Evolutionary conservation across 352 stramenopile genomes (phyloP).

Genomic region (Aphanomyces invadans): DNA sequence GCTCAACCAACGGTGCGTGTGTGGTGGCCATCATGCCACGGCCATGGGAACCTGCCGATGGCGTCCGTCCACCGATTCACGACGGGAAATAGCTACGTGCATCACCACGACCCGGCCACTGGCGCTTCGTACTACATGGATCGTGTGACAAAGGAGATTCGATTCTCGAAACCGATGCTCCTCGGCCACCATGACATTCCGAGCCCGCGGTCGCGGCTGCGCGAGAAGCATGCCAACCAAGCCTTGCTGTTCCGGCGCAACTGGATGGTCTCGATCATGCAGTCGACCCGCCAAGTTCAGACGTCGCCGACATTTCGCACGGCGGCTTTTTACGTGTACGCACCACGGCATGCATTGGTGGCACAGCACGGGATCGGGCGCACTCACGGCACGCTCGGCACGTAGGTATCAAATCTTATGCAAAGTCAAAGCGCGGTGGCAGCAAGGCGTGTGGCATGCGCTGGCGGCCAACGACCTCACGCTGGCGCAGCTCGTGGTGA

Average conservation of each 20-base stretch:
- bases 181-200: constrained; percentile 21
- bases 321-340: constrained; percentile 15
- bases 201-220: constrained; percentile 8
- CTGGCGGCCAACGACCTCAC: constrained; percentile 33
- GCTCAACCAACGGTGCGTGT: constrained; percentile 35
- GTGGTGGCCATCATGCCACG: too few relatives aligned
- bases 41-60: too few relatives aligned
- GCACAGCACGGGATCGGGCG: too few relatives aligned
- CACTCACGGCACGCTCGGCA: too few relatives aligned
- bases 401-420: constrained; percentile 33
- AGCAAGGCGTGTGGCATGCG: constrained; percentile 44
- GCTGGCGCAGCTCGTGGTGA: constrained; percentile 45
- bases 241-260: background rate
- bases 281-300: background rate
- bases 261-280: constrained; percentile 16
- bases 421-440: constrained; percentile 36
- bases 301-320: constrained; percentile 1
- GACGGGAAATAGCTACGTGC: constrained; percentile 24
- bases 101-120: constrained; percentile 38
- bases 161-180: constrained; percentile 27
- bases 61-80: too few relatives aligned
- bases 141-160: constrained; percentile 29
- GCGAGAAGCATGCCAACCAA: background rate
- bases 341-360: background rate
- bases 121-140: constrained; percentile 58